phyloP scores from a whole-genome alignment of 2,329 filamentous ascomycete species.

The Verticillium longisporum region DNA sequence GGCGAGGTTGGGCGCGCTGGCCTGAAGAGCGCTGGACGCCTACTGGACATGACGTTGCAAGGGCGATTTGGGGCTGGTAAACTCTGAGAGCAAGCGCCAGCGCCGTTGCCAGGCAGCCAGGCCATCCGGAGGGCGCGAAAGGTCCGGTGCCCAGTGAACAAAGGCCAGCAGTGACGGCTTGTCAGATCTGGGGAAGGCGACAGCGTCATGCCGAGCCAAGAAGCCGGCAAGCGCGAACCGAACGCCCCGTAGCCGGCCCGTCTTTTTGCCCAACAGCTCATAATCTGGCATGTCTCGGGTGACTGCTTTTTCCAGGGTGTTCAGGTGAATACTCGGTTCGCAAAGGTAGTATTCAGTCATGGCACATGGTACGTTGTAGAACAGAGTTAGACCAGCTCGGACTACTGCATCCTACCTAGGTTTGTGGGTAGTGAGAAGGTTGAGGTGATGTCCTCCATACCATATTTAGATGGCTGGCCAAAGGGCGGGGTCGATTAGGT shows the following conservation, averaged over 20 bases:
- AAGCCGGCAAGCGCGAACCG: background rate
- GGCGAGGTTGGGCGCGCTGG: background rate
- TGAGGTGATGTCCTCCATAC: too few species aligned
- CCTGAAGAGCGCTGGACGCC: background rate
- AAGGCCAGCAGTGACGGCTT: background rate
- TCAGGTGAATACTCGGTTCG: too few species aligned
- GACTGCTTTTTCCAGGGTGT: background rate
- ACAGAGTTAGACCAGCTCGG: too few species aligned
- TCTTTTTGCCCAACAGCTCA: background rate
- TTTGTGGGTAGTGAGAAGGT: too few species aligned
- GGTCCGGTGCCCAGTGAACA: background rate
- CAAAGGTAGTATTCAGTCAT: too few species aligned
- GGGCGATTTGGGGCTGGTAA: background rate
- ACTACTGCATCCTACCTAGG: too few species aligned
- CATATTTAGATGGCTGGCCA: too few species aligned
- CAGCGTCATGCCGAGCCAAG: background rate
- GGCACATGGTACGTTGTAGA: too few species aligned
- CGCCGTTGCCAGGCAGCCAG: background rate
- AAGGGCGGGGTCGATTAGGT: too few species aligned
- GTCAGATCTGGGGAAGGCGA: background rate
- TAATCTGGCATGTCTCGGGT: background rate
- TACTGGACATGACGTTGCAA: background rate
- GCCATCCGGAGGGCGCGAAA: background rate
- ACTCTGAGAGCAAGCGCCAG: background rate
- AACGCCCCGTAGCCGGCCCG: background rate